Percentiles rank a stretch among this genome's conserved stretches.
These are phyloP conservation scores for Diaporthe vexans DNA, from an alignment of 2,329 filamentous ascomycete genomes.

Conservation along the genomic window DNA sequence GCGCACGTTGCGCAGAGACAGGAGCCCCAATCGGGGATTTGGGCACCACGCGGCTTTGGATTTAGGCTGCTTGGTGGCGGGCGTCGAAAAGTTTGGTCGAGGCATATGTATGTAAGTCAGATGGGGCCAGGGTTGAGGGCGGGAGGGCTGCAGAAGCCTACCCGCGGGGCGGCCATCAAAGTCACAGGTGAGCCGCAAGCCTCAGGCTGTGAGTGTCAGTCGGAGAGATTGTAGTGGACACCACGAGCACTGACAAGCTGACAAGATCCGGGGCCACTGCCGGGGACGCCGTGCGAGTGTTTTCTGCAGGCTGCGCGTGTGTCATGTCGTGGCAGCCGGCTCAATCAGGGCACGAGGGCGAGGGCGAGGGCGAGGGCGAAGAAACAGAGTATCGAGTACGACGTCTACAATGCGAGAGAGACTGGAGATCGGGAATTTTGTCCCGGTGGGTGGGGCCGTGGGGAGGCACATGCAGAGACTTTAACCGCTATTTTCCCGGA, in stretches of 20 bases:
- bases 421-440: conserved; percentile 21
- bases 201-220: conserved; percentile 7
- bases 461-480: conserved; percentile 20
- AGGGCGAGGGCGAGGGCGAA: not conserved
- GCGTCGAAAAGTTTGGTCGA: conserved; percentile 22
- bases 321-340: not conserved
- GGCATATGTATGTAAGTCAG: conserved; percentile 3
- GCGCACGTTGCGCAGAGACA: conserved; percentile 9
- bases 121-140: conserved; percentile 1
- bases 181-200: not conserved
- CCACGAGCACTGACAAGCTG: too few species aligned
- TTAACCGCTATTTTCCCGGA: conserved; percentile 29
- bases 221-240: not conserved
- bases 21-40: conserved; percentile 21
- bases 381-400: not conserved
- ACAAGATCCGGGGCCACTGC: not conserved
- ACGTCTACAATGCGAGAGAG: too few species aligned
- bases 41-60: conserved; percentile 13
- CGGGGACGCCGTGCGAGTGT: not conserved
- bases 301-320: not conserved
- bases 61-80: conserved; percentile 26
- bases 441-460: conserved; percentile 21
- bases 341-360: not conserved
- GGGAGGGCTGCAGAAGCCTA: conserved; percentile 26
- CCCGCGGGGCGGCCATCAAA: not conserved